Conservation (phyloP, 2,329 filamentous ascomycete species). For the Laburnicola sp. region DNA sequence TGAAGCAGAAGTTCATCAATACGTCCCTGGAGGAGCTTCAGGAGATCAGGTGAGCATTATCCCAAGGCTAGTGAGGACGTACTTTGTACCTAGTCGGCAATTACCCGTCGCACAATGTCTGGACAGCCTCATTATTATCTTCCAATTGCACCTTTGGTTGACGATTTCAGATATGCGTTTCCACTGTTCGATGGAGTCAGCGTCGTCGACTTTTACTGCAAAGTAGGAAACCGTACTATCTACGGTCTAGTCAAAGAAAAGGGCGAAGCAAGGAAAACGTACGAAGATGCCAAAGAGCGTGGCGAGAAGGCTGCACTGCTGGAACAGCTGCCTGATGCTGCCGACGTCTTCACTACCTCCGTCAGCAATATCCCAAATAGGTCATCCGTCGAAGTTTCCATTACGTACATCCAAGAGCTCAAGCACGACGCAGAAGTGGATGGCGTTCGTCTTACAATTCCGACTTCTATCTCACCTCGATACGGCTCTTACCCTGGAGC, state of each 20-base stretch:
- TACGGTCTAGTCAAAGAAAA: constrained; percentile 67
- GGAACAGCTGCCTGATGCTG: constrained; percentile 59
- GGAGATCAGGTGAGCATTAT: constrained; percentile 49
- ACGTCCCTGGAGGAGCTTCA: constrained; percentile 50
- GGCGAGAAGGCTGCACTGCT: constrained; percentile 66
- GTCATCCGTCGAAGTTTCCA: constrained; percentile 59
- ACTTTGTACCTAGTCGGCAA: too few relatives aligned
- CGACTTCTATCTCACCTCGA: constrained; percentile 65
- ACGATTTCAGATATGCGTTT: constrained; percentile 58
- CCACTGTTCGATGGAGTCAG: constrained; percentile 71
- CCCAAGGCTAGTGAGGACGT: too few relatives aligned
- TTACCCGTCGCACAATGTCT: too few relatives aligned
- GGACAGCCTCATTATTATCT: not conserved
- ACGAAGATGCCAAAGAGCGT: constrained; percentile 58
- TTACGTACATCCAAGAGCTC: constrained; percentile 68
- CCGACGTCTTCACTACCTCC: constrained; percentile 67
- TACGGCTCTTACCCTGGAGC: constrained; percentile 55
- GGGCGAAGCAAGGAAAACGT: constrained; percentile 61
- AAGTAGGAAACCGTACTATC: constrained; percentile 61
- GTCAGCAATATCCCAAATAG: constrained; percentile 66
- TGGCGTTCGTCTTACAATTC: constrained; percentile 67
- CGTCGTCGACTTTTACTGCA: constrained; percentile 67
- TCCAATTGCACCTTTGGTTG: not conserved
- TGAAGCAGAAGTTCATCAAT: constrained; percentile 65
- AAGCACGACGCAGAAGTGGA: constrained; percentile 69